A percentile compares a stretch with the other conserved stretches of the same genome.
phyloP scores from a whole-genome alignment of 2,329 filamentous ascomycete genomes.

The Stylonectria norvegica region DNA sequence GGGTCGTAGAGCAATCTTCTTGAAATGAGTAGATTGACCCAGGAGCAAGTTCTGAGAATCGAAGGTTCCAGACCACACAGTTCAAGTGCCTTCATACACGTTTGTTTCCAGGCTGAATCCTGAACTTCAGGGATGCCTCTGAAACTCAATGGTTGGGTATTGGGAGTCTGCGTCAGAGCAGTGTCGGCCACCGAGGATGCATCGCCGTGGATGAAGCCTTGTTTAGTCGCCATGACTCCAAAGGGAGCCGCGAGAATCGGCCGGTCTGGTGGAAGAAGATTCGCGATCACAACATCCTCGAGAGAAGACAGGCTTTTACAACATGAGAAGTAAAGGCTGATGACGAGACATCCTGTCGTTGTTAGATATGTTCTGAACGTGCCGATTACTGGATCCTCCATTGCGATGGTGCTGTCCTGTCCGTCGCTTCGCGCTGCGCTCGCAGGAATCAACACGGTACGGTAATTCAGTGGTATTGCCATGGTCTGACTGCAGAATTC shows the following conservation, averaged over 20 bases:
- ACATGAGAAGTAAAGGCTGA: conserved; percentile 46
- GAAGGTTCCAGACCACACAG: conserved; percentile 47
- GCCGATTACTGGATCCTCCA: conserved; percentile 37
- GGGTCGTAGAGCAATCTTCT: conserved; percentile 42
- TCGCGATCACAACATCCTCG: conserved; percentile 41
- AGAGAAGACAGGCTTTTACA: conserved; percentile 47
- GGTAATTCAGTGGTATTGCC: conserved; percentile 52
- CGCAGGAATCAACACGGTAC: conserved; percentile 47
- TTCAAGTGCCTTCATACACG: conserved; percentile 50
- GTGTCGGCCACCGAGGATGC: conserved; percentile 30
- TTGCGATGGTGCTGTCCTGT: conserved; percentile 14
- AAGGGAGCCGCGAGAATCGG: conserved; percentile 54
- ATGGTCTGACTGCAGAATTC: conserved; percentile 47
- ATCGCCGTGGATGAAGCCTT: conserved; percentile 18
- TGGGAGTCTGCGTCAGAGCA: conserved; percentile 47
- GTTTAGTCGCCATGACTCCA: conserved; percentile 38
- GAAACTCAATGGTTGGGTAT: conserved; percentile 46
- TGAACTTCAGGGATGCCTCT: conserved; percentile 40
- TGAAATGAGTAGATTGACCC: conserved; percentile 50
- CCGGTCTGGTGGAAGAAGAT: conserved; percentile 39
- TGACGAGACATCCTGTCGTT: conserved; percentile 51
- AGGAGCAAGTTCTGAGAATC: conserved; percentile 42
- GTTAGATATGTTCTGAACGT: conserved; percentile 55
- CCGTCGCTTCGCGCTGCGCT: conserved; percentile 11
- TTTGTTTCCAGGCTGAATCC: conserved; percentile 46